phyloP scores from a whole-genome alignment of 495 filamentous ascomycete species.

The Tuber brumale region DNA sequence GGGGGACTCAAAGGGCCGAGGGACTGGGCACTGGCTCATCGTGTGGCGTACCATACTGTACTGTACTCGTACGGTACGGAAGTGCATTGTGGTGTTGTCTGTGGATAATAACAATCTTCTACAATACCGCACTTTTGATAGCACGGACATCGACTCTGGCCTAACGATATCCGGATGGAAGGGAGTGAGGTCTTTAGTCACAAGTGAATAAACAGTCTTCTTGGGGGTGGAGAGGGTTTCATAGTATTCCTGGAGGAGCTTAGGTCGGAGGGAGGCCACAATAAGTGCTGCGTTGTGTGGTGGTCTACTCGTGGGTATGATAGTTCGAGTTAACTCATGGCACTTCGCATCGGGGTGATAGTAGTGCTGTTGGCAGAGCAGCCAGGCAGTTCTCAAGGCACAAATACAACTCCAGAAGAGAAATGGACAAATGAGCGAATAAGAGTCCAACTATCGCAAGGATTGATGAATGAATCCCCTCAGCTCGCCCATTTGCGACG shows the following conservation, averaged over 20 bases:
- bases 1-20: background rate
- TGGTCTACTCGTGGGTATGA: background rate
- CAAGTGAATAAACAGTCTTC: background rate
- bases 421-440: background rate
- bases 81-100: background rate
- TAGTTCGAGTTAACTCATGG: background rate
- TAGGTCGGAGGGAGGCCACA: background rate
- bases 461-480: background rate
- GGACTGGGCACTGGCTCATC: background rate
- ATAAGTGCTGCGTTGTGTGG: background rate
- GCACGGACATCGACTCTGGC: background rate
- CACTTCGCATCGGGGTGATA: background rate
- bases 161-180: background rate
- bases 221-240: background rate
- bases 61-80: no score
- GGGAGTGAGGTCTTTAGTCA: background rate
- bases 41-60: background rate
- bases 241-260: background rate
- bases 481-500: background rate
- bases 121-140: background rate
- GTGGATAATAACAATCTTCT: no score
- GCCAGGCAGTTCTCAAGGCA: background rate
- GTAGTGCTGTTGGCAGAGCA: background rate
- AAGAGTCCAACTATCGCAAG: background rate
- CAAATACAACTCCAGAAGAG: background rate